Conservation (phyloP, 1,284 basidiomycete genomes). For the Hypsizygus ulmarius region DNA sequence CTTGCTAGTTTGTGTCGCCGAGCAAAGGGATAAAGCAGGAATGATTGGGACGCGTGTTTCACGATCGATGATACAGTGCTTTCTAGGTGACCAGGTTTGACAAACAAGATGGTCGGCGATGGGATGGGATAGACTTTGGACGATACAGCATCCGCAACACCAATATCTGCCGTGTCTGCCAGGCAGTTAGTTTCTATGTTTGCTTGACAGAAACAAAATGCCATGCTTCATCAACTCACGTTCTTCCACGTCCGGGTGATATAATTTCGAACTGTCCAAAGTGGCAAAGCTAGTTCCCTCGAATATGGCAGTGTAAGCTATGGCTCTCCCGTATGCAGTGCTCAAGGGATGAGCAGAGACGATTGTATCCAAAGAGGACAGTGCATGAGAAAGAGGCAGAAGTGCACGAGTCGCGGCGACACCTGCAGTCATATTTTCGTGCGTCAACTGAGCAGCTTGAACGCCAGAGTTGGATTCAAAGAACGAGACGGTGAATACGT, state of each 20-base stretch:
- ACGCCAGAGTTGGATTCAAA: constrained; percentile 51
- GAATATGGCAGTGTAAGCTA: constrained; percentile 73
- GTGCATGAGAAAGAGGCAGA: constrained; percentile 57
- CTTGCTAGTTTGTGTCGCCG: constrained; percentile 72
- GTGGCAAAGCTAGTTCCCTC: constrained; percentile 73
- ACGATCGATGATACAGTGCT: constrained; percentile 50
- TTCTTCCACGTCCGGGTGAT: constrained; percentile 42
- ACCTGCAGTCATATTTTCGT: constrained; percentile 77
- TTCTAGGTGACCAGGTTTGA: constrained; percentile 58
- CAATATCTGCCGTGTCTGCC: constrained; percentile 26
- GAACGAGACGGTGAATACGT: constrained; percentile 68
- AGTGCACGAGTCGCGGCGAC: constrained; percentile 68
- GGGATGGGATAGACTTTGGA: constrained; percentile 53
- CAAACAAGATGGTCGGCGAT: constrained; percentile 64
- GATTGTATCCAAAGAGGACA: constrained; percentile 69
- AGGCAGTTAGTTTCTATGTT: background rate
- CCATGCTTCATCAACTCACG: constrained; percentile 33
- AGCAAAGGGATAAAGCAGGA: constrained; percentile 54
- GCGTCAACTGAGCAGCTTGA: constrained; percentile 64
- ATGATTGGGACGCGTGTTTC: constrained; percentile 49
- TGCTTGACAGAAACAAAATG: too few relatives aligned
- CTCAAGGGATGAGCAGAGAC: constrained; percentile 69
- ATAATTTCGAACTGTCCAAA: constrained; percentile 52
- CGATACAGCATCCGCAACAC: constrained; percentile 48
- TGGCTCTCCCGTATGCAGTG: constrained; percentile 66